Base-by-base conservation (phyloP, 352 stramenopile species). In the Pythium volutum region DNA sequence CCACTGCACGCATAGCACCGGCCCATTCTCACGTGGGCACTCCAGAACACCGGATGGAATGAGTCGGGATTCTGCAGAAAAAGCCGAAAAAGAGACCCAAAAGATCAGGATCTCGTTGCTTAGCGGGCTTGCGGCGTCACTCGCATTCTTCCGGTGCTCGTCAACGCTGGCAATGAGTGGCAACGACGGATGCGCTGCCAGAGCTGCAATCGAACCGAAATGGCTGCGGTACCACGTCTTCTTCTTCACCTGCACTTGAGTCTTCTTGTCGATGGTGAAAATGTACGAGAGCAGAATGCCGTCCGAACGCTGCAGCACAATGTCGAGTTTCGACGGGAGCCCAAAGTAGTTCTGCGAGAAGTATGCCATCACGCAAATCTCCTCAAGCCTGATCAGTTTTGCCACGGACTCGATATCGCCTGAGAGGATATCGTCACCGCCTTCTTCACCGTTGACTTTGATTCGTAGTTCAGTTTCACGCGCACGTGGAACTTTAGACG, bases 161-260 rank as follows among this genome's bases (percentile, higher is more conserved):
- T 88, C 82, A 5, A 91, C 77, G 38, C 79, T 91, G 15, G 81
- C 85, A 52, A 94, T 60, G 16, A 94, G 61, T 10, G 85, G 85
- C 9, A 94, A 64, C 11, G 82, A 93, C 2, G 85, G 85, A 62
- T 94, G 85, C 8, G 83, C 73, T 0, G 85, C 78, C 1, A 94
- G 66, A n/a, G 83, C 81, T 18, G 74, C 71, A 33, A 92, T 90
- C 0, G 75, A 77, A 8, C 79, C 80, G n/a, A 81, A 47, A 46
- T 93, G 84, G 62, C 76, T 83, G 18, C 84, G 73, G 45, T 90
- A 88, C 84, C 84, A 93, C 20, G 76, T 89, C 59, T 91, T 93
- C 64, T 88, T 85, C 48, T 87, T 81, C 42, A 93, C 72, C 29
- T 75, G 73, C 2, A 47, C 69, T 42, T 57, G 58, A 39, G 58